Percentiles rank a stretch among this genome's conserved stretches.
Conservation (phyloP, 1,284 basidiomycete species). For the Marasmius sp. region DNA sequence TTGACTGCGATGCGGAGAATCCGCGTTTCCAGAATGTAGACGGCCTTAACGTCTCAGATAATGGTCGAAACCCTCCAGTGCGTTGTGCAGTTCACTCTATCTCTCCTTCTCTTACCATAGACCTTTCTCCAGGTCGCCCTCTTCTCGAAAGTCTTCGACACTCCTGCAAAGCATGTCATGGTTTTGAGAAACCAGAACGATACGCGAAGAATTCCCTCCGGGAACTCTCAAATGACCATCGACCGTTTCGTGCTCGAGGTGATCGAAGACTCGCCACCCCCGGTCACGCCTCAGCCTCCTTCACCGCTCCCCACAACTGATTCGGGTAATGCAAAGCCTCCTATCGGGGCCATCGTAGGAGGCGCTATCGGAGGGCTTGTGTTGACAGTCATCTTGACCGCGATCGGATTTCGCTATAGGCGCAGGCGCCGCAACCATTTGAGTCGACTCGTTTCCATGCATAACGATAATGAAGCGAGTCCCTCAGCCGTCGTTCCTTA, state of each 20-base stretch:
- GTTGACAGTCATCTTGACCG: not conserved
- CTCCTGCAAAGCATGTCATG: not conserved
- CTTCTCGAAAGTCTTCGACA: not conserved
- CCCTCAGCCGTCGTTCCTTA: not conserved
- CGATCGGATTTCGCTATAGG: not conserved
- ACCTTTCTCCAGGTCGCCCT: constrained; percentile 22
- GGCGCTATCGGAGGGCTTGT: not conserved
- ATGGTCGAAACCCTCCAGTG: constrained; percentile 29
- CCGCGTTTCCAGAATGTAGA: constrained; percentile 24
- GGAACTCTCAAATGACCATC: constrained; percentile 27
- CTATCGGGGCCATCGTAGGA: constrained; percentile 6
- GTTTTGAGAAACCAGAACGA: not conserved
- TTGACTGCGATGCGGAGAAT: constrained; percentile 29
- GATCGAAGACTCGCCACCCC: not conserved
- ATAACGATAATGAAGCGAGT: not conserved
- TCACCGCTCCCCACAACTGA: not conserved
- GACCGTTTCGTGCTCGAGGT: constrained; percentile 26
- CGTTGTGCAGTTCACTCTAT: constrained; percentile 12
- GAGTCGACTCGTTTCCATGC: not conserved
- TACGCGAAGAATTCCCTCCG: constrained; percentile 8
- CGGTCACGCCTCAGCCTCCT: not conserved
- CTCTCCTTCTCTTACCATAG: constrained; percentile 14
- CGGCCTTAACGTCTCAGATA: constrained; percentile 23
- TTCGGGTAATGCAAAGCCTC: not conserved
- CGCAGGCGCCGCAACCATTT: not conserved